Evolutionary conservation across 1,139 yeast species (phyloP).

Genomic region (Candida mesenterica): DNA sequence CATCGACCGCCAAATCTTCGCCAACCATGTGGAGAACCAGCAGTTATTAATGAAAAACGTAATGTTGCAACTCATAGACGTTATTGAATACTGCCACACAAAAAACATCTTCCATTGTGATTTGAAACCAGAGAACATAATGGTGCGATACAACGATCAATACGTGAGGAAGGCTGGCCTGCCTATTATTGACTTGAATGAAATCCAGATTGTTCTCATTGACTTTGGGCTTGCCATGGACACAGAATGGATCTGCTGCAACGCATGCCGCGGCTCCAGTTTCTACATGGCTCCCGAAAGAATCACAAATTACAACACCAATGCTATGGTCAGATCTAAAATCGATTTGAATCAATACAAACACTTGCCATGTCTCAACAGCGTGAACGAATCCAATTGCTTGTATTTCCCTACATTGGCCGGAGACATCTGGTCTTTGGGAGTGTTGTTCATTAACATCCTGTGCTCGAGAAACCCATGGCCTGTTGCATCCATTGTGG

Average conservation of each 20-base stretch:
- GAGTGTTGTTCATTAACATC: constrained; percentile 75
- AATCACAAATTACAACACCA: constrained; percentile 47
- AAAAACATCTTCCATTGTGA: constrained; percentile 81
- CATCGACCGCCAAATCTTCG: constrained; percentile 62
- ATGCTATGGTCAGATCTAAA: constrained; percentile 24
- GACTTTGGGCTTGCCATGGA: constrained; percentile 85
- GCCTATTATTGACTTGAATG: constrained; percentile 46
- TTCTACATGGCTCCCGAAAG: constrained; percentile 96
- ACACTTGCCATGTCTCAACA: constrained; percentile 17
- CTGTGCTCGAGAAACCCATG: constrained; percentile 89
- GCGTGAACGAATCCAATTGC: constrained; percentile 22
- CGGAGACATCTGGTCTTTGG: constrained; percentile 89
- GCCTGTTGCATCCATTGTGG: constrained; percentile 69
- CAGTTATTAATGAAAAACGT: constrained; percentile 60
- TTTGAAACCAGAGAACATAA: constrained; percentile 84
- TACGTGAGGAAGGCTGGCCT: constrained; percentile 21
- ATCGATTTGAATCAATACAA: constrained; percentile 32
- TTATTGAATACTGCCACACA: constrained; percentile 65
- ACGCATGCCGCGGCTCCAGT: constrained; percentile 81
- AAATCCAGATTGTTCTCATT: constrained; percentile 61
- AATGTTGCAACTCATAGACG: constrained; percentile 74
- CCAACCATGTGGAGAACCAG: constrained; percentile 27
- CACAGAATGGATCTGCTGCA: constrained; percentile 57
- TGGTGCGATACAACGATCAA: constrained; percentile 44
- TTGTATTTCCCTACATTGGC: constrained; percentile 62